Evolutionary conservation across 192 early-diverging fungal species (phyloP), one percentile per base, ranked within the genome.

Genomic region (Entrophospora sp.): DNA sequence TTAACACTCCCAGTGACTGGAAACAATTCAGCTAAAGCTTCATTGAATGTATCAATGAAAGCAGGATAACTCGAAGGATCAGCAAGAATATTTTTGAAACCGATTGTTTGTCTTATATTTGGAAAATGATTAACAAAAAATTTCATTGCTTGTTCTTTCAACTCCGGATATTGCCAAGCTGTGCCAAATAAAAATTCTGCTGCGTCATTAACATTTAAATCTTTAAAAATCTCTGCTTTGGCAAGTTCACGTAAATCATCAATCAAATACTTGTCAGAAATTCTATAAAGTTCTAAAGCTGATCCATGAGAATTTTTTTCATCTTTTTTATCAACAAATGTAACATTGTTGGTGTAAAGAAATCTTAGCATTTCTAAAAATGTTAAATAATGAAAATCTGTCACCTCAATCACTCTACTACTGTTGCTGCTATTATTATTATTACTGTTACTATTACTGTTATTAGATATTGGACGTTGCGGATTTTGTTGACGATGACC

Each of bases 211-310:
- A 42, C 27, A 31, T 40, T 66, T 12, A 48, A 42, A 42, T 40
- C 64, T 24, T 37, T 38, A 53, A 27, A 52, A 40, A 66, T 53
- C 18, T 55, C 24, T n/a, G 32, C 13, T 31, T 53, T 66, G 5
- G 64, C 64, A 2, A 18, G 46, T 18, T 66, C 49, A 28, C 51
- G 25, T 42, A 66, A 28, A 30, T 66, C 51, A n/a, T 52, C 49
- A 16, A 66, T 66, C 4, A 66, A 53, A 42, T 66, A 66, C 55
- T 66, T 66, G 12, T 62, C 38, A 27, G 64, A 48, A 16, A 66
- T 66, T 3, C 36, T 18, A 31, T 53, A 66, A 5, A 66, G 27
- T n/a, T 66, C 64, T 4, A 66, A 37, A 36, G 38, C 38, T 2
- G 64, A 38, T 12, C 18, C 9, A 5, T 55, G 12, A 3, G 62